Base-by-base conservation (phyloP, 352 stramenopile species). In the Phytophthora multivora region DNA sequence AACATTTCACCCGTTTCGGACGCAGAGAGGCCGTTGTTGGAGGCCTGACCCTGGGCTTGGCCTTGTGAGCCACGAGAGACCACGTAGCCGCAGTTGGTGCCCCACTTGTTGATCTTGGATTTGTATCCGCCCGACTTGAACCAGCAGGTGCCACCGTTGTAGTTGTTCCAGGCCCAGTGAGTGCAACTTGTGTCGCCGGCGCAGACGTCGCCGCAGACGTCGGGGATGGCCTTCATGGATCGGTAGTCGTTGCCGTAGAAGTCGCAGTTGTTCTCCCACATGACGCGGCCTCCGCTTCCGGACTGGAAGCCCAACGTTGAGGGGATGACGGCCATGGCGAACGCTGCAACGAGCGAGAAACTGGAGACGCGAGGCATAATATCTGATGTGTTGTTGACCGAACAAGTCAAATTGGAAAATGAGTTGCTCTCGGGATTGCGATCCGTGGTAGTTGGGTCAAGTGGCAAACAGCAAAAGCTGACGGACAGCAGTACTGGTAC, bases 1-100 rank as follows among this genome's bases (percentile, higher is more conserved):
- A 89, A 51, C 79, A 89, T 89, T 4, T 63, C 51, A n/a, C 66
- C 28, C 46, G 61, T 66, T 16, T 79, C 70, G 18, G 62, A 59
- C 30, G 41, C 47, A 40, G 57, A 63, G 5, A 82, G 52, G 10
- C 73, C 73, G 52, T 71, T 77, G 51, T 66, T 75, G 19, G 51
- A 9, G 12, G 50, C 1, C 43, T 66, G 58, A 8, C 26, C 35
- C 51, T 63, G 50, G n/a, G 19, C 40, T 53, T 63, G 51, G 16
- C 31, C 51, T 42, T 51, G 43, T 9, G 40, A 45, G 41, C 68
- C 67, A 21, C 63, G 66, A 26, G 45, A 59, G 19, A 64, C 39
- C 13, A 79, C 73, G 53, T 82, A 79, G 21, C 73, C 73, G 36
- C 73, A 82, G 28, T 63, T 65, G 5, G 62, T 70, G 39, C 66